Evolutionary conservation across 805 yeast species (phyloP).

Genomic region (Starmerella kuoi): DNA sequence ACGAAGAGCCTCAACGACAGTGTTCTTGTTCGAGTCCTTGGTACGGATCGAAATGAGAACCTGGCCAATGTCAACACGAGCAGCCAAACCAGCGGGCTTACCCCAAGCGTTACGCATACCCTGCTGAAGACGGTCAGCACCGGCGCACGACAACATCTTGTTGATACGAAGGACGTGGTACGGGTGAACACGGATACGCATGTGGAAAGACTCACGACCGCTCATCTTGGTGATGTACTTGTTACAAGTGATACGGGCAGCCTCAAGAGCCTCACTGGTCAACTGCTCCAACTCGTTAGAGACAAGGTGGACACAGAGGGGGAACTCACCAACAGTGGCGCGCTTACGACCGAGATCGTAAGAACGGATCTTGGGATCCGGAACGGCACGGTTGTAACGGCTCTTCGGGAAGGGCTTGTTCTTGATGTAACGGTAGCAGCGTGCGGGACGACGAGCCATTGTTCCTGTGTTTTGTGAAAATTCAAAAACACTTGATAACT

Average conservation of each 20-base stretch:
- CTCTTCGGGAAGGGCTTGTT: conserved; percentile 99
- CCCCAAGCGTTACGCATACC: conserved; percentile 99
- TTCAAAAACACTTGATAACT: background rate
- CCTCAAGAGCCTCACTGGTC: conserved; percentile 99
- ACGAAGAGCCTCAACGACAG: conserved; percentile 97
- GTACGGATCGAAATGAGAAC: conserved; percentile 96
- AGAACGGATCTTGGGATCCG: conserved; percentile 98
- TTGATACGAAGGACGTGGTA: conserved; percentile 99
- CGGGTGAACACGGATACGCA: conserved; percentile 99
- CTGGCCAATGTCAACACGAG: conserved; percentile 98
- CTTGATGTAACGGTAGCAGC: conserved; percentile 99
- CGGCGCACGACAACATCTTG: conserved; percentile 99
- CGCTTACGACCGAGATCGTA: conserved; percentile 99
- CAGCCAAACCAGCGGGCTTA: conserved; percentile 99
- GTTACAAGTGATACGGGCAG: conserved; percentile 99
- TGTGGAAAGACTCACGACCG: conserved; percentile 99
- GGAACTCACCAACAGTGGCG: conserved; percentile 99
- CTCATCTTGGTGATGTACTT: conserved; percentile 95
- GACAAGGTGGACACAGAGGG: conserved; percentile 97
- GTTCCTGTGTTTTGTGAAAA: conserved; percentile 28
- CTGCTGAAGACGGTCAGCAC: conserved; percentile 99
- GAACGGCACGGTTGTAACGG: conserved; percentile 99
- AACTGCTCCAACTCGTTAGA: conserved; percentile 99
- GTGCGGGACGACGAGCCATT: conserved; percentile 99
- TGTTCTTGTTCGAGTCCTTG: conserved; percentile 94